Conservation (phyloP, 495 filamentous ascomycete species). For the Aspergillus ostianus region DNA sequence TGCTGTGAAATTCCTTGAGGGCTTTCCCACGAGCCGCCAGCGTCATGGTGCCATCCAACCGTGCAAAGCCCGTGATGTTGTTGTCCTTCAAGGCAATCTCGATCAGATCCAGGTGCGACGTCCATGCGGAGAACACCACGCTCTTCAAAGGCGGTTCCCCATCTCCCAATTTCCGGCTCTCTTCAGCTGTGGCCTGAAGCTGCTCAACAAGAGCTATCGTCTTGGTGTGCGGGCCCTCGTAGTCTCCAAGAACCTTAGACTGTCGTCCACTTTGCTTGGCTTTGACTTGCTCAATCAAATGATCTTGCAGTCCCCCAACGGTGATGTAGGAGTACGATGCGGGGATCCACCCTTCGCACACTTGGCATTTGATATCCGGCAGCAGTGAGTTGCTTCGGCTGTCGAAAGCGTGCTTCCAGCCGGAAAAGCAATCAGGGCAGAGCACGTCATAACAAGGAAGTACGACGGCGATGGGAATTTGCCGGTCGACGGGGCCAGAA, state of each 20-base stretch:
- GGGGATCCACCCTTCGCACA: conserved; percentile 61
- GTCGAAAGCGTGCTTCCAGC: conserved; percentile 31
- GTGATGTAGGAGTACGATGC: conserved; percentile 64
- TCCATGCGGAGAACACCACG: conserved; percentile 94
- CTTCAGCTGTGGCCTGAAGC: conserved; percentile 56
- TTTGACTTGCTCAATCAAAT: conserved; percentile 52
- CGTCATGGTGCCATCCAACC: conserved; percentile 85
- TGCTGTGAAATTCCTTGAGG: conserved; percentile 73
- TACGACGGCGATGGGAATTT: conserved; percentile 70
- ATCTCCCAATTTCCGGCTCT: conserved; percentile 56
- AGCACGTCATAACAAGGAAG: conserved; percentile 81
- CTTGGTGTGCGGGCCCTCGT: conserved; percentile 87
- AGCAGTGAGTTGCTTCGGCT: conserved; percentile 11
- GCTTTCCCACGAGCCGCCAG: conserved; percentile 66
- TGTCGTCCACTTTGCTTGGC: conserved; percentile 51
- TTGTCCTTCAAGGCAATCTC: conserved; percentile 73
- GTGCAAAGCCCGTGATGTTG: conserved; percentile 61
- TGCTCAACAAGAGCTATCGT: conserved; percentile 73
- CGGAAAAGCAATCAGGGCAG: conserved; percentile 68
- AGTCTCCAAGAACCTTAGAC: conserved; percentile 62
- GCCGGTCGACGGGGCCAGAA: conserved; percentile 51
- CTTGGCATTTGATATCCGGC: conserved; percentile 52
- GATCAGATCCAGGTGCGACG: conserved; percentile 89
- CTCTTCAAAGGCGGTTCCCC: conserved; percentile 74
- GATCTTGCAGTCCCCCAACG: conserved; percentile 57